A percentile compares a stretch with the other conserved stretches of the same genome.
These are phyloP conservation scores for Piromyces finnis DNA, from an alignment of 192 early-diverging fungal genomes.

Conservation along the genomic window DNA sequence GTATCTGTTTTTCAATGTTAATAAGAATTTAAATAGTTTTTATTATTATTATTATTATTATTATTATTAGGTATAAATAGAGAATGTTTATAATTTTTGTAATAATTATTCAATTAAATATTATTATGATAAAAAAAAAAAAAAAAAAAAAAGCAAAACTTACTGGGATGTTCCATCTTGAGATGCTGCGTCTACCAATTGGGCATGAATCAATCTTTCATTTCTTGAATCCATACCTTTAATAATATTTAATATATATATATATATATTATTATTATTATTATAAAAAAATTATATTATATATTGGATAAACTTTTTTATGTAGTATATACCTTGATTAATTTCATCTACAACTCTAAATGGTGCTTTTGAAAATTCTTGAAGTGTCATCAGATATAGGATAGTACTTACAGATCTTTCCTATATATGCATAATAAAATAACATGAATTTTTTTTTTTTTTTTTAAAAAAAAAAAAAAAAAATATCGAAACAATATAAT, in stretches of 20 bases:
- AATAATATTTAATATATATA: background rate
- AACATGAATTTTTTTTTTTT: too few relatives aligned
- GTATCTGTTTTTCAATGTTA: slow-evolving; percentile 54
- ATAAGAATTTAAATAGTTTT: too few relatives aligned
- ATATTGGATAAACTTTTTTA: too few relatives aligned
- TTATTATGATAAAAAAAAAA: background rate
- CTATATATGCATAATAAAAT: slow-evolving; percentile 5
- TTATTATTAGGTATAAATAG: background rate
- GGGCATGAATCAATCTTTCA: slow-evolving; percentile 84
- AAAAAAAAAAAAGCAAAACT: slow-evolving; percentile 1
- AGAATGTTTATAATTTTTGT: slow-evolving; percentile 1
- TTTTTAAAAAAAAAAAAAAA: too few relatives aligned
- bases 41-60: background rate
- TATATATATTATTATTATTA: background rate
- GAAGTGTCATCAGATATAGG: slow-evolving; percentile 85
- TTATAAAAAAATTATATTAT: too few relatives aligned
- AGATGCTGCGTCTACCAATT: slow-evolving; percentile 73
- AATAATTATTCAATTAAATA: background rate
- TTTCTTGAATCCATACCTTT: slow-evolving; percentile 86
- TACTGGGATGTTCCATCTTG: slow-evolving; percentile 48
- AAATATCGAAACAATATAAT: too few relatives aligned
- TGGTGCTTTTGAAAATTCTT: slow-evolving; percentile 66
- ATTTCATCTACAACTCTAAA: slow-evolving; percentile 99
- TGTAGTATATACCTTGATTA: slow-evolving; percentile 50
- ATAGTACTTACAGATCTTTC: slow-evolving; percentile 93